Percentiles rank a stretch among this genome's conserved stretches.
These are phyloP conservation scores for Ascosphaera aggregata DNA, from an alignment of 2,329 filamentous ascomycete genomes.

Conservation along the genomic window DNA sequence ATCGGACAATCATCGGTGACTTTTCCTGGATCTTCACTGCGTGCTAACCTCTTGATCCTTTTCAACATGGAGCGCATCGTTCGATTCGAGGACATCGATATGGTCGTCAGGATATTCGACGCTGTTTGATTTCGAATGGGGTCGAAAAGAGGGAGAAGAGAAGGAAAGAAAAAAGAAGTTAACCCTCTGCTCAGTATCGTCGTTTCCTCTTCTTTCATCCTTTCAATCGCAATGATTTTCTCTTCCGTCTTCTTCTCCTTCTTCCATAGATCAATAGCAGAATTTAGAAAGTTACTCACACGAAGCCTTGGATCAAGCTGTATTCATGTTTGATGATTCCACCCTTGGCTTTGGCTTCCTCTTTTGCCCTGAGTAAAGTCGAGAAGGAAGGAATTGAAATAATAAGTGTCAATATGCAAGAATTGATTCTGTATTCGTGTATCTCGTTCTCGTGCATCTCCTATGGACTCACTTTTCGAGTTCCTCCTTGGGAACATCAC, in stretches of 20 bases:
- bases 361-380: conserved; percentile 39
- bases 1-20: background rate
- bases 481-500: conserved; percentile 40
- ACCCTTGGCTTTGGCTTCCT: conserved; percentile 49
- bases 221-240: too few relatives aligned
- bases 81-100: conserved; percentile 39
- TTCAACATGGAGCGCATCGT: conserved; percentile 63
- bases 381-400: conserved; percentile 4
- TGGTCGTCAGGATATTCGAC: conserved; percentile 47
- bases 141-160: conserved; percentile 1
- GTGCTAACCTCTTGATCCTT: conserved; percentile 44
- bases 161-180: conserved; percentile 8
- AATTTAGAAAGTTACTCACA: conserved; percentile 43
- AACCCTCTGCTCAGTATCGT: too few relatives aligned
- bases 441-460: background rate
- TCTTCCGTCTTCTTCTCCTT: too few relatives aligned
- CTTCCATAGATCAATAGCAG: too few relatives aligned
- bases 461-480: conserved; percentile 33
- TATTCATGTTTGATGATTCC: conserved; percentile 71
- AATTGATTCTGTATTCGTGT: background rate
- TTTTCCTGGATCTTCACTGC: conserved; percentile 31
- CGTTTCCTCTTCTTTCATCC: too few relatives aligned
- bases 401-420: conserved; percentile 1
- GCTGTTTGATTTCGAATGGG: too few relatives aligned
- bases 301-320: conserved; percentile 74